Evolutionary conservation across 2,329 filamentous ascomycete genomes (phyloP), one percentile per base, ranked within the genome.

Genomic region (Clonostachys solani): DNA sequence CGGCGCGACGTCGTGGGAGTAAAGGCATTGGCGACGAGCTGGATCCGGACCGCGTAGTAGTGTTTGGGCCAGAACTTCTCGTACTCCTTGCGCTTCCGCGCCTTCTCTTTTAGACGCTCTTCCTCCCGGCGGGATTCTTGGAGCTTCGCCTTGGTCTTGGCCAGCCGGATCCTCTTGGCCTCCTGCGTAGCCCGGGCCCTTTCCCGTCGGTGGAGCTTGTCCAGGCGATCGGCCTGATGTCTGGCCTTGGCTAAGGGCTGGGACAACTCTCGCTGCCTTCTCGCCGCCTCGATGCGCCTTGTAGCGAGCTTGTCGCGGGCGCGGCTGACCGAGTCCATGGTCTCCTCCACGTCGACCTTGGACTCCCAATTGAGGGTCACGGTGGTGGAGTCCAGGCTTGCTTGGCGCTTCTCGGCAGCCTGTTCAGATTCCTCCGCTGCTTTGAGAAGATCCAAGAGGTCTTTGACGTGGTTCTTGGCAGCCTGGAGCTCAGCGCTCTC

Each of bases 1-100:
- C 75, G 72, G 9, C 76, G 71, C 12, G 77, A 80, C 2, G 72
- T 71, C 0, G 74, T 75, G 42, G 67, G 61, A 38, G 44, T 54
- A 18, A 38, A n/a, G 7, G 47, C 34, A 35, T 64, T 57, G 16
- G 67, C 68, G 42, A 80, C 76, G 19, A 81, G 65, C n/a, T 67
- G 74, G 56, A 81, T 73, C 17, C 67, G 74, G 40, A 80, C 63
- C 3, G 65, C 62, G 56, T 77, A 79, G 54, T 70, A 72, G 35
- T 65, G 64, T 45, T 69, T 71, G 5, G 76, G 72, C 77, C 76
- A 80, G 55, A 76, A 77, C 4, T 59, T 59, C 35, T 69, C 60
- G 42, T 68, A 61, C 53, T 80, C 73, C 13, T 54, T 55, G 33
- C 64, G 69, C 40, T 78, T 54, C 36, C 75, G 67, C 8, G 48